phyloP scores from a whole-genome alignment of 2,329 filamentous ascomycete genomes.

The Cladophialophora bantiana region DNA sequence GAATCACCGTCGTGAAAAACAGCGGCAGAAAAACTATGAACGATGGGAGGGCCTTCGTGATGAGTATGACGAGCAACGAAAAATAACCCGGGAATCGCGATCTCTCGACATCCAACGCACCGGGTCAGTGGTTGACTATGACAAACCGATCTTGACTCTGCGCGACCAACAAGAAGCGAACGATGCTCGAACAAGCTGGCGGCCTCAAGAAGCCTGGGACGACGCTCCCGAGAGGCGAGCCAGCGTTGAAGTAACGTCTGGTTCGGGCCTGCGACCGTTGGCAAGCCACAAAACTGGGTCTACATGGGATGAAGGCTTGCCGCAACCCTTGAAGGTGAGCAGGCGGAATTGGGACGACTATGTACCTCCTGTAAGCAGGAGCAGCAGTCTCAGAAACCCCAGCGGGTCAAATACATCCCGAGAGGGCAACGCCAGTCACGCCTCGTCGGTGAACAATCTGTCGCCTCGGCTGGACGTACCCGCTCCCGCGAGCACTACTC shows the following conservation, averaged over 20 bases:
- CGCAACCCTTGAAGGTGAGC: slow-evolving; percentile 33
- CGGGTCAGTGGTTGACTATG: slow-evolving; percentile 21
- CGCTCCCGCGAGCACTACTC: slow-evolving; percentile 1
- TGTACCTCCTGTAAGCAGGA: slow-evolving; percentile 29
- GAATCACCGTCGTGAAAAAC: slow-evolving; percentile 36
- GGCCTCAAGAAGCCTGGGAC: slow-evolving; percentile 38
- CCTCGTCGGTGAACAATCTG: slow-evolving; percentile 20
- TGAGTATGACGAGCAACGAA: slow-evolving; percentile 40
- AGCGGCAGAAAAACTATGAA: slow-evolving; percentile 40
- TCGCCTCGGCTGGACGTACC: slow-evolving; percentile 26
- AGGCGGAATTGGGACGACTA: slow-evolving; percentile 38
- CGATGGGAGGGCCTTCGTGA: slow-evolving; percentile 40
- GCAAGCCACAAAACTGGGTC: slow-evolving; percentile 33
- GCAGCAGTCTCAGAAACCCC: slow-evolving; percentile 25
- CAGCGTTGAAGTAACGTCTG: slow-evolving; percentile 34
- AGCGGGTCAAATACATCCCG: slow-evolving; percentile 13
- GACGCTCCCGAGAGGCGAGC: slow-evolving; percentile 26
- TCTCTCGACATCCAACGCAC: slow-evolving; percentile 40
- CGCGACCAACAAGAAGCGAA: slow-evolving; percentile 41
- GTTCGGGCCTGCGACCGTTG: slow-evolving; percentile 30
- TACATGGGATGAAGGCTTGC: slow-evolving; percentile 39
- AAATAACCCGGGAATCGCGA: slow-evolving; percentile 33
- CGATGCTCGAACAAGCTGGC: slow-evolving; percentile 39
- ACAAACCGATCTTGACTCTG: slow-evolving; percentile 36
- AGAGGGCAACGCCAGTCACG: slow-evolving; percentile 24